Evolutionary conservation across 371 early-diverging fungal species (phyloP).

Genomic region (Mucor ambiguus): DNA sequence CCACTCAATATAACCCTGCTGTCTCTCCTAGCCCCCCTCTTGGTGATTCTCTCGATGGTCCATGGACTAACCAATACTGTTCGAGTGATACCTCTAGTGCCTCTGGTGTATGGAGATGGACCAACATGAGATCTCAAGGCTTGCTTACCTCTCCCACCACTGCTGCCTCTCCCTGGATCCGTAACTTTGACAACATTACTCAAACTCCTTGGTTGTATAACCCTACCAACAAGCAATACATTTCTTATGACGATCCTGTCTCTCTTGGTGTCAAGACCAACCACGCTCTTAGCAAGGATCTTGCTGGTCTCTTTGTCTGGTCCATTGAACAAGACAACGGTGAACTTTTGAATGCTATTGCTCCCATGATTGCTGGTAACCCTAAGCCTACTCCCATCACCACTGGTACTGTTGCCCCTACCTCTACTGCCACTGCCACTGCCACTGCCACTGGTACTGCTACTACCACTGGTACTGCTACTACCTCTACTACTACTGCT

Average conservation of each 20-base stretch:
- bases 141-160: conserved; percentile 53
- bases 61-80: conserved; percentile 60
- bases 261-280: conserved; percentile 60
- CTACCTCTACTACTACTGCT: conserved; percentile 5
- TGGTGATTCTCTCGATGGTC: conserved; percentile 58
- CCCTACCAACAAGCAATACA: conserved; percentile 50
- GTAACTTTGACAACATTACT: conserved; percentile 59
- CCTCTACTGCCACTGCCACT: conserved; percentile 9
- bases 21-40: conserved; percentile 32
- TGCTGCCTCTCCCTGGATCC: conserved; percentile 63
- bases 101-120: conserved; percentile 70
- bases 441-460: conserved; percentile 10
- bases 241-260: conserved; percentile 67
- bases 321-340: conserved; percentile 55
- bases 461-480: background rate
- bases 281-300: conserved; percentile 44
- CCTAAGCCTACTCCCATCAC: conserved; percentile 12
- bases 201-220: conserved; percentile 74
- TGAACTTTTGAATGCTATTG: conserved; percentile 52
- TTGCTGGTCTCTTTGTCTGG: conserved; percentile 68
- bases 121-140: conserved; percentile 66
- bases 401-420: conserved; percentile 10
- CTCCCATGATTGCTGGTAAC: conserved; percentile 21
- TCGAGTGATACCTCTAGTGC: conserved; percentile 31
- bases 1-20: conserved; percentile 43